phyloP scores from a whole-genome alignment of 805 yeast species.

The Teunomyces tritomae region DNA sequence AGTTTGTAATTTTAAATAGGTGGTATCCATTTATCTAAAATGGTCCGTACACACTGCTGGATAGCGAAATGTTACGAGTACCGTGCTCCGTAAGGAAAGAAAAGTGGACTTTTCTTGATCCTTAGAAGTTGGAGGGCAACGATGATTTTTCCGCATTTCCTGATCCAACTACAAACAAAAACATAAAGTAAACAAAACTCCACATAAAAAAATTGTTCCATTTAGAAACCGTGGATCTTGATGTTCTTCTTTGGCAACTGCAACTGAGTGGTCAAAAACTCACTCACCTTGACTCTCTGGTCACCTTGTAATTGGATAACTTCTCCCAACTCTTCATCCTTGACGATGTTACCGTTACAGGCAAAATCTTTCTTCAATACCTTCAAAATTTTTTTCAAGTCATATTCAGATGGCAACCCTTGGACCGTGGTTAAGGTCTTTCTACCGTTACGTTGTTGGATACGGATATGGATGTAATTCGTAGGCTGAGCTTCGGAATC shows the following conservation, averaged over 20 bases:
- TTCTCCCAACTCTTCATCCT: slow-evolving; percentile 94
- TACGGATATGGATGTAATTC: slow-evolving; percentile 95
- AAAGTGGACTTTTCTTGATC: not conserved
- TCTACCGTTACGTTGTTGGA: slow-evolving; percentile 99
- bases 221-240: slow-evolving; percentile 95
- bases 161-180: not conserved
- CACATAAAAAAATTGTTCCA: not conserved
- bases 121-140: too few relatives aligned
- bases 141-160: not conserved
- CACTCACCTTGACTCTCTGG: slow-evolving; percentile 94
- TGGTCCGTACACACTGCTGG: slow-evolving; percentile 3
- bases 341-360: slow-evolving; percentile 97
- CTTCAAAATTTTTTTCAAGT: slow-evolving; percentile 87
- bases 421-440: slow-evolving; percentile 97
- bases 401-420: slow-evolving; percentile 95
- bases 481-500: slow-evolving; percentile 97
- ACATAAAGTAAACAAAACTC: not conserved
- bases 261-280: slow-evolving; percentile 82
- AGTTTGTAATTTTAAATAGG: not conserved
- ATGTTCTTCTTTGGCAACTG: slow-evolving; percentile 93
- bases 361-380: slow-evolving; percentile 97
- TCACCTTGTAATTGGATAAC: slow-evolving; percentile 98
- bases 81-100: not conserved
- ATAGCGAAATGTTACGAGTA: not conserved
- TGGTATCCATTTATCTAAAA: slow-evolving; percentile 5